Conservation (phyloP, 2,329 filamentous ascomycete genomes). For the Cladosporium velox region DNA sequence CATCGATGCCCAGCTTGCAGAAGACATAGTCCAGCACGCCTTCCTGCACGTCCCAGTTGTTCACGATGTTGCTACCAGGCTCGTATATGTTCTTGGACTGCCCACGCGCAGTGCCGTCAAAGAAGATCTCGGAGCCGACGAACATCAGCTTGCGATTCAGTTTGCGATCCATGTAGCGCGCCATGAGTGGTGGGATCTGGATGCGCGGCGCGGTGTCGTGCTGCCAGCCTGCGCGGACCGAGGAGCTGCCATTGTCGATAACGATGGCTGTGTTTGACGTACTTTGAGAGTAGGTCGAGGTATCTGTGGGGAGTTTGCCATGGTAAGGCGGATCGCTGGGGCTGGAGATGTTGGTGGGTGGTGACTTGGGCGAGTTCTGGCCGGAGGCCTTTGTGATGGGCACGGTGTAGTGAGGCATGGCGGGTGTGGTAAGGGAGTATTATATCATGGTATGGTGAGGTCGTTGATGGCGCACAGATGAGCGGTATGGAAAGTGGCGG, state of each 20-base stretch:
- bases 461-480: neutral
- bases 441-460: slow-evolving; percentile 19
- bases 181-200: slow-evolving; percentile 83
- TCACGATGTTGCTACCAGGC: slow-evolving; percentile 83
- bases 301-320: slow-evolving; percentile 58
- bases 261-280: slow-evolving; percentile 72
- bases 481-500: neutral
- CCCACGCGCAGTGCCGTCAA: slow-evolving; percentile 87
- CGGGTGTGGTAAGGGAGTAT: slow-evolving; percentile 1
- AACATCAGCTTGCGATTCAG: slow-evolving; percentile 89
- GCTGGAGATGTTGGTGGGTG: slow-evolving; percentile 54
- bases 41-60: slow-evolving; percentile 98
- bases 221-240: slow-evolving; percentile 92
- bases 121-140: slow-evolving; percentile 88
- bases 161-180: slow-evolving; percentile 93
- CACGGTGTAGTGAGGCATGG: slow-evolving; percentile 41
- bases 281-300: slow-evolving; percentile 72
- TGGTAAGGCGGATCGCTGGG: slow-evolving; percentile 63
- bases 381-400: slow-evolving; percentile 32
- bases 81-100: slow-evolving; percentile 93
- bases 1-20: slow-evolving; percentile 86
- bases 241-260: slow-evolving; percentile 95
- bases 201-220: slow-evolving; percentile 83
- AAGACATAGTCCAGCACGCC: slow-evolving; percentile 93
- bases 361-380: slow-evolving; percentile 53